Evolutionary conservation across 2,329 filamentous ascomycete genomes (phyloP).

Genomic region (Aspergillus ruber): DNA sequence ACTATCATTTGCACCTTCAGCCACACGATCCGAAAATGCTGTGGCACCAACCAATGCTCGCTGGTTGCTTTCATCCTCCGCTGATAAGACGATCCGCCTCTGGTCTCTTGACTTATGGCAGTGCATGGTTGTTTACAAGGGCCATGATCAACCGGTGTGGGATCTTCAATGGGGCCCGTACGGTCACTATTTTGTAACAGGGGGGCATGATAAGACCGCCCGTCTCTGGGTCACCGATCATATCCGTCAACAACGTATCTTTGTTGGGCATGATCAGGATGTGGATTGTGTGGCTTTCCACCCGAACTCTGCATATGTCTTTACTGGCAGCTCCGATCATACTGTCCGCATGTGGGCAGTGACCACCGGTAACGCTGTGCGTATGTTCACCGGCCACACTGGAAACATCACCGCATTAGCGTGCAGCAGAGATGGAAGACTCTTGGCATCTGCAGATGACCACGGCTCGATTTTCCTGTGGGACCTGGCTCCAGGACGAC

Average conservation of each 20-base stretch:
- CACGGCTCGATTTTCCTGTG: slow-evolving; percentile 88
- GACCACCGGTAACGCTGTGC: slow-evolving; percentile 76
- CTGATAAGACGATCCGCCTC: slow-evolving; percentile 79
- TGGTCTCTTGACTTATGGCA: slow-evolving; percentile 91
- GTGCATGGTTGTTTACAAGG: slow-evolving; percentile 91
- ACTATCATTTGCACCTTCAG: slow-evolving; percentile 77
- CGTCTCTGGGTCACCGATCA: slow-evolving; percentile 91
- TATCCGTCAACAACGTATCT: slow-evolving; percentile 77
- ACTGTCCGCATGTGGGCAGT: slow-evolving; percentile 97
- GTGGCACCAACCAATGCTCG: slow-evolving; percentile 57
- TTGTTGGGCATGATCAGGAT: slow-evolving; percentile 87
- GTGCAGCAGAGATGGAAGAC: slow-evolving; percentile 79
- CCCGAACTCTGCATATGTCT: slow-evolving; percentile 86
- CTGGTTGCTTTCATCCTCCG: slow-evolving; percentile 78
- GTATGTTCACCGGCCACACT: slow-evolving; percentile 85
- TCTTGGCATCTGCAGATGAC: slow-evolving; percentile 84
- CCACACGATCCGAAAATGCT: slow-evolving; percentile 43
- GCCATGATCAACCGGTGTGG: slow-evolving; percentile 84
- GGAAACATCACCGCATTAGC: slow-evolving; percentile 80
- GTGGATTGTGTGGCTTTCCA: slow-evolving; percentile 94
- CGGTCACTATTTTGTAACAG: slow-evolving; percentile 89
- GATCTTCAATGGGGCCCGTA: slow-evolving; percentile 85
- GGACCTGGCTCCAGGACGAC: slow-evolving; percentile 80
- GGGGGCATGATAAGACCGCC: slow-evolving; percentile 81
- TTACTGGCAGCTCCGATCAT: slow-evolving; percentile 88